Evolutionary conservation across 2,329 filamentous ascomycete species (phyloP).

Genomic region (Anthostomella pinea): DNA sequence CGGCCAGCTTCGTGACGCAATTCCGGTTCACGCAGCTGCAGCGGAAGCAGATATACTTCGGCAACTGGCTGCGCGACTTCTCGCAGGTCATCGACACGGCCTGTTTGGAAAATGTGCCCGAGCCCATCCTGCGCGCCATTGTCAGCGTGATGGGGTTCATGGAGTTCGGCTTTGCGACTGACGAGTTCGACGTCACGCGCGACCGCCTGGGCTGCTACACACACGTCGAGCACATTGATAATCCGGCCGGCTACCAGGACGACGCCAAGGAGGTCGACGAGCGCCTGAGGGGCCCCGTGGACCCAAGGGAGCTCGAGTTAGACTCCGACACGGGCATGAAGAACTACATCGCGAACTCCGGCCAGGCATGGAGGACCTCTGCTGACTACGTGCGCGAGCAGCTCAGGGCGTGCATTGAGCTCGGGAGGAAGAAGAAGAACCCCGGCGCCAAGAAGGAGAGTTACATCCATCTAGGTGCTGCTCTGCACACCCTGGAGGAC

Average conservation of each 20-base stretch:
- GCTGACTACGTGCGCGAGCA: constrained; percentile 29
- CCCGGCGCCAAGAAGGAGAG: constrained; percentile 20
- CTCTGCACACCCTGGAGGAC: constrained; percentile 51
- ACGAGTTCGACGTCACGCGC: constrained; percentile 53
- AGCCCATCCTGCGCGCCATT: constrained; percentile 51
- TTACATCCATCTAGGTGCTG: constrained; percentile 42
- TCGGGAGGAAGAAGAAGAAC: constrained; percentile 22
- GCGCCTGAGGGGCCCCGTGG: constrained; percentile 28
- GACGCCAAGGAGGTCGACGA: constrained; percentile 28
- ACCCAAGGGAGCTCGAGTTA: constrained; percentile 29
- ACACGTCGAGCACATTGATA: constrained; percentile 54
- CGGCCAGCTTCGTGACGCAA: constrained; percentile 36
- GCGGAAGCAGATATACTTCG: constrained; percentile 41
- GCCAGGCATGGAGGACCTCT: constrained; percentile 28
- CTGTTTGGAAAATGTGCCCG: constrained; percentile 50
- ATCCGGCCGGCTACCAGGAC: constrained; percentile 36
- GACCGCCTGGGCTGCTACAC: constrained; percentile 48
- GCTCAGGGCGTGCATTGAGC: constrained; percentile 23
- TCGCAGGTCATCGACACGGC: constrained; percentile 53
- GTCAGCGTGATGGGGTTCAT: constrained; percentile 55
- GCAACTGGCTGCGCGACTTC: constrained; percentile 48
- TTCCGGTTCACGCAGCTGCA: constrained; percentile 38
- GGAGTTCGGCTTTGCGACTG: constrained; percentile 54
- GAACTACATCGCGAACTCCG: constrained; percentile 30
- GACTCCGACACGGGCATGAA: constrained; percentile 32